These are phyloP conservation scores for Paralagenidium karlingii DNA, from an alignment of 352 stramenopile species.

Conservation along the genomic window DNA sequence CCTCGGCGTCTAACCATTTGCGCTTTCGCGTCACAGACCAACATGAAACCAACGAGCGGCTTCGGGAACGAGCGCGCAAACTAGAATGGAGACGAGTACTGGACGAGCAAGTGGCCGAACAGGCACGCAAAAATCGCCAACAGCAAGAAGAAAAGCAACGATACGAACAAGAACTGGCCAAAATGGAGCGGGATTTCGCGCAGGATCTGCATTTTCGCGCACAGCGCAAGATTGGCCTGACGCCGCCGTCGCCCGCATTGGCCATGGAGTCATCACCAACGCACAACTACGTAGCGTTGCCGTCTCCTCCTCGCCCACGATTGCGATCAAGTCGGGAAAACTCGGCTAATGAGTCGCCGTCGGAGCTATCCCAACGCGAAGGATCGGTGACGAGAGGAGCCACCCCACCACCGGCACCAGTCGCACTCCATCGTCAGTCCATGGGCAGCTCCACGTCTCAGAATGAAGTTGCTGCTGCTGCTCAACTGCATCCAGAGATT, in stretches of 20 bases:
- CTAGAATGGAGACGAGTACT: constrained; percentile 54
- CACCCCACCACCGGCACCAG: background rate
- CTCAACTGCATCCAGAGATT: constrained; percentile 4
- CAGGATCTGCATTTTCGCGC: constrained; percentile 47
- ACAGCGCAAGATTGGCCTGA: constrained; percentile 19
- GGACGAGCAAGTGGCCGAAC: constrained; percentile 66
- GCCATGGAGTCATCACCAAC: constrained; percentile 5
- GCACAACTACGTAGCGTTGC: constrained; percentile 1
- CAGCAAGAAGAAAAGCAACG: constrained; percentile 20
- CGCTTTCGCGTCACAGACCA: constrained; percentile 53
- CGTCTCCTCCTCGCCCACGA: constrained; percentile 12
- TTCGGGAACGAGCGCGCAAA: constrained; percentile 48
- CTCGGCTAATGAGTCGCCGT: constrained; percentile 4
- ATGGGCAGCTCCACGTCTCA: background rate
- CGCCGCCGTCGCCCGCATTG: constrained; percentile 5
- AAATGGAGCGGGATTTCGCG: constrained; percentile 21
- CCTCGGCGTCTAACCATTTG: constrained; percentile 13
- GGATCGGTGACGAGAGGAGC: no score
- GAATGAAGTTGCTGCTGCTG: background rate
- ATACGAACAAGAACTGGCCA: background rate
- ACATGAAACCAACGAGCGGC: constrained; percentile 27
- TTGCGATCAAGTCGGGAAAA: constrained; percentile 5
- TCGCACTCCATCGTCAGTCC: background rate
- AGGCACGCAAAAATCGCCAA: constrained; percentile 30
- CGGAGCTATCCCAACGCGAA: no score